phyloP scores from a whole-genome alignment of 2,329 filamentous ascomycete species.

The Fusarium duplospermum region DNA sequence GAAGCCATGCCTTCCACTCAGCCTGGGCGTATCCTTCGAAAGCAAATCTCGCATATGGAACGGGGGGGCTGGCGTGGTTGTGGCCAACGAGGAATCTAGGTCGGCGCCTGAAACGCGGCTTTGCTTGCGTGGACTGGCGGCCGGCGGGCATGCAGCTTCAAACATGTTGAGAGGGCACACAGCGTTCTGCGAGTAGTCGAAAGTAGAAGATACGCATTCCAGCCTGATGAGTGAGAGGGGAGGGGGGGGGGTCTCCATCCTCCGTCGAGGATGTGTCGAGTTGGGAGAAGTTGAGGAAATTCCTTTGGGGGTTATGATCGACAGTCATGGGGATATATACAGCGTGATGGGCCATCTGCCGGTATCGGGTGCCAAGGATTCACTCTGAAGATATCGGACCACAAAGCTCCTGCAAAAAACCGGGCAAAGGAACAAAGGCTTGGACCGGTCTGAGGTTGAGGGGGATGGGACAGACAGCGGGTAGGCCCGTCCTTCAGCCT shows the following conservation, averaged over 20 bases:
- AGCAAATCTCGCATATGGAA: neutral
- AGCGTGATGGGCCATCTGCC: conserved; percentile 12
- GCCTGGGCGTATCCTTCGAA: neutral
- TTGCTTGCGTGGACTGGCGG: neutral
- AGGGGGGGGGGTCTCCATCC: neutral
- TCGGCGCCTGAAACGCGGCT: neutral
- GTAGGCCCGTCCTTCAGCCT: conserved; percentile 25
- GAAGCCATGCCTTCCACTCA: neutral
- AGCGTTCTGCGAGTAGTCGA: conserved; percentile 6
- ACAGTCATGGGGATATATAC: conserved; percentile 9
- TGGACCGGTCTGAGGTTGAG: conserved; percentile 4
- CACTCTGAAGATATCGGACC: conserved; percentile 6
- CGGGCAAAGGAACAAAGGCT: neutral
- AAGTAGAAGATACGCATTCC: conserved; percentile 2
- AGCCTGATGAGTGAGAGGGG: conserved; percentile 1
- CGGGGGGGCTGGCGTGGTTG: neutral
- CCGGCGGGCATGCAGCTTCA: neutral
- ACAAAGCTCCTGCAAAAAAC: neutral
- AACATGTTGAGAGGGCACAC: neutral
- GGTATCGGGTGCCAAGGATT: conserved; percentile 11
- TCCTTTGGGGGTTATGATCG: conserved; percentile 24
- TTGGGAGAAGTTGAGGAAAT: neutral
- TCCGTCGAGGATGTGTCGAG: conserved; percentile 6
- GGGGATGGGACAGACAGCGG: neutral
- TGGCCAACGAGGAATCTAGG: neutral